Percentiles rank a stretch among this genome's conserved stretches.
These are phyloP conservation scores for Fomitopsis palustris DNA, from an alignment of 1,284 basidiomycete genomes.

Conservation along the genomic window DNA sequence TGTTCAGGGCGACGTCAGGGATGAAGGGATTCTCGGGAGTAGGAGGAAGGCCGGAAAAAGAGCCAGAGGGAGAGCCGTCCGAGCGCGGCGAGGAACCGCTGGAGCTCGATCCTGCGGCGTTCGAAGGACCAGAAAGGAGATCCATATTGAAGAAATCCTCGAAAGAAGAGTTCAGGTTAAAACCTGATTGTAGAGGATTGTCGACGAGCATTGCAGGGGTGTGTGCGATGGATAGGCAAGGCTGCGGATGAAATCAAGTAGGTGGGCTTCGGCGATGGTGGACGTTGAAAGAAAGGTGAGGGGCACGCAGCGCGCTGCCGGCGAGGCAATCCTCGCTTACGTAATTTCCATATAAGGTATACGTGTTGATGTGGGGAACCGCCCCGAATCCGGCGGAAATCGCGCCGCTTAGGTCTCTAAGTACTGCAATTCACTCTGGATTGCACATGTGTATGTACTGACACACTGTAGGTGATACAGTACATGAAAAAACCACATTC, in stretches of 20 bases:
- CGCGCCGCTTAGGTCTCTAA: background rate
- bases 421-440: background rate
- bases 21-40: conserved; percentile 23
- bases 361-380: background rate
- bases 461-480: no score
- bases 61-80: conserved; percentile 31
- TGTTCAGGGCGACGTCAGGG: conserved; percentile 23
- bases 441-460: no score
- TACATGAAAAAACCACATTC: no score
- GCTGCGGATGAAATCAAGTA: background rate
- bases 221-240: background rate
- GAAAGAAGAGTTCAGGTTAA: conserved; percentile 26
- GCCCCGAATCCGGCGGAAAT: background rate
- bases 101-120: conserved; percentile 18
- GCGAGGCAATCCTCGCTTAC: background rate
- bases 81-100: conserved; percentile 36
- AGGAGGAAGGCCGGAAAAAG: conserved; percentile 27
- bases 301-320: background rate
- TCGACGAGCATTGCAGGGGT: conserved; percentile 30
- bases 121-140: conserved; percentile 29
- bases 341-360: background rate
- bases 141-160: conserved; percentile 55
- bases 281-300: background rate
- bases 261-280: background rate
- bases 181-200: conserved; percentile 24